These are phyloP conservation scores for Furcasterigmium sp. DNA, from an alignment of 2,329 filamentous ascomycete genomes.

Conservation along the genomic window DNA sequence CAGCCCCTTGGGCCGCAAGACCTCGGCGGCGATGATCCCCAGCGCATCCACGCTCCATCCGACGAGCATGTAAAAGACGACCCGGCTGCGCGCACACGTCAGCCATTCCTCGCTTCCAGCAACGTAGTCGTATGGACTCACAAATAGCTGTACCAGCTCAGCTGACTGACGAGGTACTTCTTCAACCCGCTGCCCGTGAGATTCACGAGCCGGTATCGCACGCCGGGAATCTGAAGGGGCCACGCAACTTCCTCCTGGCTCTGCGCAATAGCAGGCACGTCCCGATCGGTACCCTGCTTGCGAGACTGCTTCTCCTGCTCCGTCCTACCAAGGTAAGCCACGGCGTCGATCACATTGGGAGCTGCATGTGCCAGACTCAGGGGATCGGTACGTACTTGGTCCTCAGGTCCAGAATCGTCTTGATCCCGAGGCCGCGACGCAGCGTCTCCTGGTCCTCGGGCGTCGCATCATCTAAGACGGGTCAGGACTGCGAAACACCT, in stretches of 20 bases:
- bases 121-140: constrained; percentile 23
- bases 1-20: constrained; percentile 69
- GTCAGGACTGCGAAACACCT: neutral
- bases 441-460: constrained; percentile 56
- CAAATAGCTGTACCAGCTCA: constrained; percentile 64
- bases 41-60: constrained; percentile 68
- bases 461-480: constrained; percentile 62
- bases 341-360: neutral
- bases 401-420: constrained; percentile 72
- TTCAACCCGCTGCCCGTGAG: constrained; percentile 72
- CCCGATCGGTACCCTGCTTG: constrained; percentile 48
- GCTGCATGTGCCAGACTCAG: neutral
- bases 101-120: neutral
- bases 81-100: constrained; percentile 36
- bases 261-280: constrained; percentile 36
- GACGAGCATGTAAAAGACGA: constrained; percentile 57
- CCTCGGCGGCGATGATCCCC: constrained; percentile 60
- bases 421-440: constrained; percentile 55
- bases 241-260: constrained; percentile 46
- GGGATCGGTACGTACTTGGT: constrained; percentile 52
- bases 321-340: constrained; percentile 41
- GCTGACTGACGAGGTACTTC: constrained; percentile 57
- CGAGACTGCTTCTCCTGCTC: constrained; percentile 66
- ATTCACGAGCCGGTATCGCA: constrained; percentile 62
- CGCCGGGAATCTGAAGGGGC: constrained; percentile 56